phyloP scores from a whole-genome alignment of 352 stramenopile genomes.

The Phytopythium cucurbitacearum region DNA sequence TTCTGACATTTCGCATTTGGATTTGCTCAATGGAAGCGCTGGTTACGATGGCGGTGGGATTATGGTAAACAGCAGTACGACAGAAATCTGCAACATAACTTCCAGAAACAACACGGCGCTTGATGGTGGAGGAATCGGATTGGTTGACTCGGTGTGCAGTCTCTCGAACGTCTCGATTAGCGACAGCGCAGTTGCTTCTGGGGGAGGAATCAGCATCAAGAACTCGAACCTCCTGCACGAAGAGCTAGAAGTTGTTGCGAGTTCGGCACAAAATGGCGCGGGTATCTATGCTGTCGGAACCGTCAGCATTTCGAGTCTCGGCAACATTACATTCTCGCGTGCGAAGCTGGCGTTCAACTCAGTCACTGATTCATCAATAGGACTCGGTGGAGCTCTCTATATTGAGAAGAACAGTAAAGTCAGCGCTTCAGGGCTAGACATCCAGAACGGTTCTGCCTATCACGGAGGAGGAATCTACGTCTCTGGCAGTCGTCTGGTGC shows the following conservation, averaged over 20 bases:
- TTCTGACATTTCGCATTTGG: not conserved
- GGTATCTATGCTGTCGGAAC: slow-evolving; percentile 17
- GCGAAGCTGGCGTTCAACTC: not conserved
- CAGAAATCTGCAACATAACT: not conserved
- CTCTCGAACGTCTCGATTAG: slow-evolving; percentile 6
- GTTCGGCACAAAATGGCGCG: slow-evolving; percentile 18
- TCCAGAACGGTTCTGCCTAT: slow-evolving; percentile 12
- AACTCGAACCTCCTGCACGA: slow-evolving; percentile 19
- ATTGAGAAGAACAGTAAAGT: slow-evolving; percentile 11
- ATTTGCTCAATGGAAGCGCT: not conserved
- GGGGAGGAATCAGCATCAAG: slow-evolving; percentile 17
- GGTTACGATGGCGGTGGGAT: not conserved
- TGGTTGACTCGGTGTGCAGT: not conserved
- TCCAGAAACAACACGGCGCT: not conserved
- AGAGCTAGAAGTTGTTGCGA: slow-evolving; percentile 15
- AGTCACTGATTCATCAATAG: not conserved
- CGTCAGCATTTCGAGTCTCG: not conserved
- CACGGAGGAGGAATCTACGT: slow-evolving; percentile 25
- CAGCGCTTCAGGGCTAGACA: slow-evolving; percentile 8
- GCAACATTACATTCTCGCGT: not conserved
- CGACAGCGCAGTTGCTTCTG: slow-evolving; percentile 2
- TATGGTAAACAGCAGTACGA: not conserved
- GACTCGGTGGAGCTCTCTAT: slow-evolving; percentile 22
- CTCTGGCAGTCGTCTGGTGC: slow-evolving; percentile 9
- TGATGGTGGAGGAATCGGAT: not conserved